These are phyloP conservation scores for Epipyxis sp. DNA, from an alignment of 108 stramenopile genomes.

Conservation along the genomic window DNA sequence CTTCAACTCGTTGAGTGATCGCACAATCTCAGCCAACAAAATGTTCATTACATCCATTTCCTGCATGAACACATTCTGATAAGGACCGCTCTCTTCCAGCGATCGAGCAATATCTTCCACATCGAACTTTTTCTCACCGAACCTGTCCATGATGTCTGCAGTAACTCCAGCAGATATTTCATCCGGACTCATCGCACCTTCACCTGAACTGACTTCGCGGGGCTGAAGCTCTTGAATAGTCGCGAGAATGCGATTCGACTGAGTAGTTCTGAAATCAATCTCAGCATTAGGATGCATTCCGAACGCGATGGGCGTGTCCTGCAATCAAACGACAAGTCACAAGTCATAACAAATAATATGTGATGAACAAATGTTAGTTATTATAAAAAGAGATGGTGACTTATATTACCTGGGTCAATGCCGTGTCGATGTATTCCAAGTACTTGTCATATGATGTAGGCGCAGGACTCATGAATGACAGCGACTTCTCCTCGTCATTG, in stretches of 20 bases:
- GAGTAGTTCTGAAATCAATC: slow-evolving; percentile 82
- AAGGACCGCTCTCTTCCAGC: slow-evolving; percentile 75
- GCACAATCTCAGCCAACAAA: slow-evolving; percentile 68
- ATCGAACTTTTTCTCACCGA: slow-evolving; percentile 76
- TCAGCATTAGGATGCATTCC: slow-evolving; percentile 88
- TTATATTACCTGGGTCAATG: no score
- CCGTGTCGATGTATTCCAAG: slow-evolving; percentile 75
- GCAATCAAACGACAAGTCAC: no score
- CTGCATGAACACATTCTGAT: slow-evolving; percentile 82
- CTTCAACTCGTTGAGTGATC: slow-evolving; percentile 75
- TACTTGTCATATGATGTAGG: slow-evolving; percentile 83
- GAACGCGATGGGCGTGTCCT: slow-evolving; percentile 83
- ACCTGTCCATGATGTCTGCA: slow-evolving; percentile 68
- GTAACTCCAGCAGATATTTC: slow-evolving; percentile 61
- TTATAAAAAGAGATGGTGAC: no score
- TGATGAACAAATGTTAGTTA: no score
- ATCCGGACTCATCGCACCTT: slow-evolving; percentile 53
- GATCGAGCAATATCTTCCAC: slow-evolving; percentile 66
- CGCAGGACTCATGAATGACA: slow-evolving; percentile 68
- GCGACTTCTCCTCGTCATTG: slow-evolving; percentile 75
- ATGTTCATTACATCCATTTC: slow-evolving; percentile 87
- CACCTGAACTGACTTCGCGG: slow-evolving; percentile 47
- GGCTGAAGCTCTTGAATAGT: slow-evolving; percentile 61
- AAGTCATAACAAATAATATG: no score
- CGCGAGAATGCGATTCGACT: slow-evolving; percentile 67